Percentiles rank a stretch among this genome's conserved stretches.
phyloP scores from a whole-genome alignment of 345 rosid genomes.

The Eucalyptus sp. region DNA sequence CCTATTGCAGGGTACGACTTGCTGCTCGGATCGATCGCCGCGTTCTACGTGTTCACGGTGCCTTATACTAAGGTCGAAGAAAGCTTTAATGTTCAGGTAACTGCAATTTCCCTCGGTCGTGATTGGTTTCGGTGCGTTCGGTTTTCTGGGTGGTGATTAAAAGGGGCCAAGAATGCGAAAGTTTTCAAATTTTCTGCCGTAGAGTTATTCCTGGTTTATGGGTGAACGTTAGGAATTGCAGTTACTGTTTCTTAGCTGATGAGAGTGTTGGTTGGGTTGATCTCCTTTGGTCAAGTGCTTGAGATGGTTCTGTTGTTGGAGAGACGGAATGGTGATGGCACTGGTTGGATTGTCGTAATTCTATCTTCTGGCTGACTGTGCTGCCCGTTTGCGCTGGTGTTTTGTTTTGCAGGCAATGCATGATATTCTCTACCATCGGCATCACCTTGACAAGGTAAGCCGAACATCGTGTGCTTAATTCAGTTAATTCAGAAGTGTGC shows the following conservation, averaged over 20 bases:
- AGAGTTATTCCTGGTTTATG: not conserved
- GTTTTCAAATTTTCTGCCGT: not conserved
- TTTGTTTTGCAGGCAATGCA: conserved; percentile 58
- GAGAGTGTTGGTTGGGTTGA: not conserved
- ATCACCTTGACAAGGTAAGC: conserved; percentile 62
- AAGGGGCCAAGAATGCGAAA: not conserved
- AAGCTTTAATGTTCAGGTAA: conserved; percentile 90
- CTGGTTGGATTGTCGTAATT: not conserved
- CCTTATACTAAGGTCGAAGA: conserved; percentile 98
- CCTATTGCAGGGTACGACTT: conserved; percentile 55
- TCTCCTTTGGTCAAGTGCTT: not conserved
- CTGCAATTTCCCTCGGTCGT: not conserved
- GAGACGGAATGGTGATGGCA: not conserved
- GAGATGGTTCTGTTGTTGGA: not conserved
- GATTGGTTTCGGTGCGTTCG: not conserved
- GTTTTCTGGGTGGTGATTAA: not conserved
- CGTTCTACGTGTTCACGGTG: conserved; percentile 54
- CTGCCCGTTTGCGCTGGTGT: not conserved
- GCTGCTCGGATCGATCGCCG: conserved; percentile 69
- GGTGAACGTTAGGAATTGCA: not conserved
- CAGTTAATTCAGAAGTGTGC: not conserved
- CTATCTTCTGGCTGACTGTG: not conserved
- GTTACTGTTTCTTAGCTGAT: not conserved
- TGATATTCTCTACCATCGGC: conserved; percentile 74
- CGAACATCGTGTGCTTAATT: not conserved